These are phyloP conservation scores for Macrotyloma uniflorum DNA, from an alignment of 306 rosid genomes.

Conservation along the genomic window DNA sequence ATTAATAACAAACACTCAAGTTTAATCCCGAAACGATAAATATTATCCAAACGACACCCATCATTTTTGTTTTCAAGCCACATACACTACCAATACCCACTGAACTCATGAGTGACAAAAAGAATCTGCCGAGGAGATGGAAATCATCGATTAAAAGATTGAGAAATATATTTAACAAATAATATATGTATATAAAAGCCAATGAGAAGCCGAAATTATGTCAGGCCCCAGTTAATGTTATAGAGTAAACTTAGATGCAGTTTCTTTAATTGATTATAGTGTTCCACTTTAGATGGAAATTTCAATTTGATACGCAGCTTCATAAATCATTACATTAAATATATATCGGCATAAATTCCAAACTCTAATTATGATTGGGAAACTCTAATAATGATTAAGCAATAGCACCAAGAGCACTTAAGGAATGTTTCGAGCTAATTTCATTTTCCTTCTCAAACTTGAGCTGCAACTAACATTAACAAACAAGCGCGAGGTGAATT, in stretches of 20 bases:
- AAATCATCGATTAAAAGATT: neutral
- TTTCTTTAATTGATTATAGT: neutral
- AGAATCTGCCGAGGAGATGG: neutral
- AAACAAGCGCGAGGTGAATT: neutral
- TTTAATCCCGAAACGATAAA: neutral
- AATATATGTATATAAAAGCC: neutral
- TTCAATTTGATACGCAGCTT: neutral
- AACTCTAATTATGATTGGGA: neutral
- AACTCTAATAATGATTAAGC: neutral
- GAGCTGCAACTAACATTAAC: neutral
- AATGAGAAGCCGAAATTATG: neutral
- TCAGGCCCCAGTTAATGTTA: neutral
- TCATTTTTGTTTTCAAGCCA: neutral
- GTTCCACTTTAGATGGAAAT: neutral
- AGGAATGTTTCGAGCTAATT: neutral
- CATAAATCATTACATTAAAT: neutral
- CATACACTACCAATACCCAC: slow-evolving; percentile 10
- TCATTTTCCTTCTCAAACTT: neutral
- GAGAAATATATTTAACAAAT: neutral
- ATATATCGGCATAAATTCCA: neutral
- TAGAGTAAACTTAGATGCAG: neutral
- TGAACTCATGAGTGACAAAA: neutral
- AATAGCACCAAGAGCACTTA: neutral
- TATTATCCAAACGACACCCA: neutral
- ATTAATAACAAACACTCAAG: neutral